Evolutionary conservation across 2,329 filamentous ascomycete species (phyloP).

Genomic region (Venturia oleaginea): DNA sequence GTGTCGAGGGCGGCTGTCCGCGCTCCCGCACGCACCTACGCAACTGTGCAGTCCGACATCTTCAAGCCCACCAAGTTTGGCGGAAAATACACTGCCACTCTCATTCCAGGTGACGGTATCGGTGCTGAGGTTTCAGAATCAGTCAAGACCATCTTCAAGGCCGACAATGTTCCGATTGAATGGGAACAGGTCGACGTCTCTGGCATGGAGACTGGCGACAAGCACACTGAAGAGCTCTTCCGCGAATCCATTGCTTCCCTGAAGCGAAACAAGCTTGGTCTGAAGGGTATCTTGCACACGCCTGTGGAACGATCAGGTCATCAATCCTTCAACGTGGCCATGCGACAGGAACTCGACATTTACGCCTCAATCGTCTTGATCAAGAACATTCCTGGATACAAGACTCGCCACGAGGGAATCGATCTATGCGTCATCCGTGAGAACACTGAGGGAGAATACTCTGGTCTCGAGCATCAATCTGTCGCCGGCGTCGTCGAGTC

Average conservation of each 20-base stretch:
- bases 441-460: conserved; percentile 99
- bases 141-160: conserved; percentile 99
- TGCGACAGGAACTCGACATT: conserved; percentile 98
- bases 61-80: conserved; percentile 99
- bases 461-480: conserved; percentile 95
- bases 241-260: conserved; percentile 90
- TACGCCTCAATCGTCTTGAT: conserved; percentile 96
- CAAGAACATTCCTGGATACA: conserved; percentile 99
- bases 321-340: conserved; percentile 98
- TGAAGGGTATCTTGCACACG: conserved; percentile 98
- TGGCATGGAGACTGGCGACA: conserved; percentile 74
- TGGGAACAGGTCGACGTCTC: conserved; percentile 98
- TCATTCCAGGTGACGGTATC: conserved; percentile 97
- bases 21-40: conserved; percentile 16
- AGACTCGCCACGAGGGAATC: conserved; percentile 93
- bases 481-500: conserved; percentile 95
- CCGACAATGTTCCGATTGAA: conserved; percentile 95
- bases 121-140: conserved; percentile 96
- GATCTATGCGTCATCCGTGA: conserved; percentile 99
- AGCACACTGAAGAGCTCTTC: conserved; percentile 91
- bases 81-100: conserved; percentile 97
- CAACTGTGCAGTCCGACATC: conserved; percentile 82
- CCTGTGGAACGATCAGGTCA: conserved; percentile 94
- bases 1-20: neutral
- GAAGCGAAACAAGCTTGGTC: conserved; percentile 95